Evolutionary conservation across 805 yeast genomes (phyloP), one percentile per base, ranked within the genome.

Genomic region (Yamadazyma phyllophila): DNA sequence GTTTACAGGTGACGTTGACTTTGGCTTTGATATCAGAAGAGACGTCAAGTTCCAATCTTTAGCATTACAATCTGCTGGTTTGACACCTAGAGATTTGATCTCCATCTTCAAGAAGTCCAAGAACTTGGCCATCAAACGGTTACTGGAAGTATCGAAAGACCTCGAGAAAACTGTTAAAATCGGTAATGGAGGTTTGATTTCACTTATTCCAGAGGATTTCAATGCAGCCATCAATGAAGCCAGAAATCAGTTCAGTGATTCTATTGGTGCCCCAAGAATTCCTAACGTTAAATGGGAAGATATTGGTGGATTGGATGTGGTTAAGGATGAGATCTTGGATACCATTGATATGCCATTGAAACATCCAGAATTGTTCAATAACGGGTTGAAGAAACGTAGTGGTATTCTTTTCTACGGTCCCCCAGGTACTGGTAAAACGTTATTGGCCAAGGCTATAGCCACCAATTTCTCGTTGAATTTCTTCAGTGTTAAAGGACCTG

Each of bases 221-320:
- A 84, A 79, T 43, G 67, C 61, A 24, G 84, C 96, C 0, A 88
- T 90, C 43, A 80, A 82, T 45, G 83, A 78, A 46, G 97, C 97
- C 0, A 74, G 98, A 58, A 82, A 80, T 57, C 90, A 88, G 60
- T 91, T 85, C 63, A 85, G 96, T 55, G 97, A 89, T 52, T 86
- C 97, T 0, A 91, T 94, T 47, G 98, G 98, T 7, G 98, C 98
- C 0, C 99, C 99, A 12, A 74, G 89, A 51, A 92, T 94, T 51
- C 99, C 99, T 2, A 82, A 86, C 57, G 98, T 94, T 6, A 82
- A 82, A 50, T 94, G 99, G 99, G 94, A 87, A 51, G 99, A 94
- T 63, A 95, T 94, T 45, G 99, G 99, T 29, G 99, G 99, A 1
- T 71, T 94, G 54, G 97, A 88, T 51, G 56, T 83, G 36, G 96